A percentile compares a stretch with the other conserved stretches of the same genome.
Evolutionary conservation across 2,329 filamentous ascomycete genomes (phyloP).

Genomic region (Phialemonium atrogriseum): DNA sequence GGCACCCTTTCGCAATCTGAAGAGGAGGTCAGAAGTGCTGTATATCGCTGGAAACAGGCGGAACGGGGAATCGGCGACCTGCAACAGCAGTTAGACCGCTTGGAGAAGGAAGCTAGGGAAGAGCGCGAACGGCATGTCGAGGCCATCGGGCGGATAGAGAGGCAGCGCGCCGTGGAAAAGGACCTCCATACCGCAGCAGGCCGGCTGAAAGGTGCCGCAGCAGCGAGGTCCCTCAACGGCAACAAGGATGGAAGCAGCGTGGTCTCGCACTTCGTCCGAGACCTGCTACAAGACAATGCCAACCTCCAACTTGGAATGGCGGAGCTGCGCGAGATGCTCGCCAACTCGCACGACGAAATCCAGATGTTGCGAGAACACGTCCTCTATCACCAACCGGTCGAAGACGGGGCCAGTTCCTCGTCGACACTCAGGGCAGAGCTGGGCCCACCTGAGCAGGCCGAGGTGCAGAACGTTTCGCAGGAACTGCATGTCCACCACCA

Average conservation of each 20-base stretch:
- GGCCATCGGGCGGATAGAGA: slow-evolving; percentile 74
- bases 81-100: slow-evolving; percentile 79
- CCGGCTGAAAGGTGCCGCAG: slow-evolving; percentile 73
- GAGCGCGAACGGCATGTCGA: slow-evolving; percentile 78
- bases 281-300: slow-evolving; percentile 91
- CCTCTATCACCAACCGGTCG: slow-evolving; percentile 64
- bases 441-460: slow-evolving; percentile 33
- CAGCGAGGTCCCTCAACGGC: slow-evolving; percentile 54
- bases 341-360: slow-evolving; percentile 90
- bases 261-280: slow-evolving; percentile 93
- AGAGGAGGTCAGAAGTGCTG: slow-evolving; percentile 68
- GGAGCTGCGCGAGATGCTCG: slow-evolving; percentile 82
- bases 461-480: slow-evolving; percentile 41
- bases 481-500: slow-evolving; percentile 93
- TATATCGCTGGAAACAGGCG: slow-evolving; percentile 77
- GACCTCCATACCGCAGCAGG: slow-evolving; percentile 74
- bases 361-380: slow-evolving; percentile 78
- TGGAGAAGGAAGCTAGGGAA: slow-evolving; percentile 74
- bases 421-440: slow-evolving; percentile 67
- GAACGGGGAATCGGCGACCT: slow-evolving; percentile 71
- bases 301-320: slow-evolving; percentile 87
- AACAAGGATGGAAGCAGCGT: slow-evolving; percentile 56
- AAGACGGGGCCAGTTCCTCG: slow-evolving; percentile 28
- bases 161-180: slow-evolving; percentile 71
- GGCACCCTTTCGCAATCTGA: slow-evolving; percentile 57